Evolutionary conservation across 2,329 filamentous ascomycete genomes (phyloP).

Genomic region (Macrophomina tecta): DNA sequence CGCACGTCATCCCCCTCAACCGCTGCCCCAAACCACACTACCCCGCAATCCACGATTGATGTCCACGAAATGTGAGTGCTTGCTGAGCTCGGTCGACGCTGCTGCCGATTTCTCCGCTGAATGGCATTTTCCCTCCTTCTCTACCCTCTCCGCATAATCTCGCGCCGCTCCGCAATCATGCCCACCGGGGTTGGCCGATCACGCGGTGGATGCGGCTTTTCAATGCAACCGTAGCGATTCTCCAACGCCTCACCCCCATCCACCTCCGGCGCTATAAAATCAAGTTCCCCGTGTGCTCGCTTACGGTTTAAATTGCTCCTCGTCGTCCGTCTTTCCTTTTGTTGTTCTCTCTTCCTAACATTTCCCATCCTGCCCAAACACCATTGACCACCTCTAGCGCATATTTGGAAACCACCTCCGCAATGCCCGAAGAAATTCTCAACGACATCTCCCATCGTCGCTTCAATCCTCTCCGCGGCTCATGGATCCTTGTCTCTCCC

Average conservation of each 20-base stretch:
- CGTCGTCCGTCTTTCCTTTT: background rate
- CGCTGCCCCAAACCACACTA: background rate
- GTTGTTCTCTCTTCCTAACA: background rate
- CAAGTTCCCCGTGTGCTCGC: background rate
- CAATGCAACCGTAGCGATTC: slow-evolving; percentile 20
- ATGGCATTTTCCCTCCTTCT: too few species aligned
- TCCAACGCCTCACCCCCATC: slow-evolving; percentile 18
- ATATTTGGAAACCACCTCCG: background rate
- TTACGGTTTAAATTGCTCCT: background rate
- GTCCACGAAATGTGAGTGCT: slow-evolving; percentile 1
- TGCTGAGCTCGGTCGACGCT: background rate
- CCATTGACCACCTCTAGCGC: background rate
- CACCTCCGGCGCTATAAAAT: slow-evolving; percentile 17
- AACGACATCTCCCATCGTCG: slow-evolving; percentile 96
- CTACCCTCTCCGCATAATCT: background rate
- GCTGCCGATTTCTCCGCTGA: background rate
- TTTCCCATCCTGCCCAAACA: background rate
- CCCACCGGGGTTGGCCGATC: slow-evolving; percentile 25
- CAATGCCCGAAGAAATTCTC: slow-evolving; percentile 62
- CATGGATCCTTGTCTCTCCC: slow-evolving; percentile 92
- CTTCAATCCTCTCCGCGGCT: slow-evolving; percentile 88
- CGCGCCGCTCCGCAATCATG: background rate
- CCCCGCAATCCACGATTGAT: slow-evolving; percentile 15
- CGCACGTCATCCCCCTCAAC: slow-evolving; percentile 12
- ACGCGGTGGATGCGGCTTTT: slow-evolving; percentile 26